A percentile compares a stretch with the other conserved stretches of the same genome.
phyloP scores from a whole-genome alignment of 345 rosid species.

The Citrus reticulata region DNA sequence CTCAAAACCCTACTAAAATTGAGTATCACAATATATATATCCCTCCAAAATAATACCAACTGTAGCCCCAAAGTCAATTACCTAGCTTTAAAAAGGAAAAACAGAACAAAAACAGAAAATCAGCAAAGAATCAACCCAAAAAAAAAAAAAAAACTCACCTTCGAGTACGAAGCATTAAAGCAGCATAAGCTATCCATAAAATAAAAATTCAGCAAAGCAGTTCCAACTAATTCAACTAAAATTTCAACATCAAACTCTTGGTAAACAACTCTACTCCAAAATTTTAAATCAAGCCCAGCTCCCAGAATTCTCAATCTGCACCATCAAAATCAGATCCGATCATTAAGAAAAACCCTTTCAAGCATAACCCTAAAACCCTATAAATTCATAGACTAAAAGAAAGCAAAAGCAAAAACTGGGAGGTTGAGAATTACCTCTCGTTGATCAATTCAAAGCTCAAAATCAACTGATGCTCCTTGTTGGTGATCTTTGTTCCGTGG shows the following conservation, averaged over 20 bases:
- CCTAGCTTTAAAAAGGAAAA: too few species aligned
- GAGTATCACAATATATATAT: background rate
- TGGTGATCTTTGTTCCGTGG: background rate
- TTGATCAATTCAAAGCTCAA: constrained; percentile 13
- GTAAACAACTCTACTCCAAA: background rate
- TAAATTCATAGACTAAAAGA: background rate
- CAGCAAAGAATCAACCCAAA: background rate
- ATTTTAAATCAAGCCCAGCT: constrained; percentile 15
- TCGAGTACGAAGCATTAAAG: constrained; percentile 25
- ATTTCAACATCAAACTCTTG: constrained; percentile 13
- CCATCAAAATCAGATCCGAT: constrained; percentile 16
- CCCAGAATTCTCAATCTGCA: constrained; percentile 25
- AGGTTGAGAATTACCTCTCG: constrained; percentile 21
- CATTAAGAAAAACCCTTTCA: constrained; percentile 6
- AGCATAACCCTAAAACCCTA: constrained; percentile 12
- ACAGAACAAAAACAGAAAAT: background rate
- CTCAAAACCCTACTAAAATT: constrained; percentile 3
- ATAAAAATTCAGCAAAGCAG: constrained; percentile 12
- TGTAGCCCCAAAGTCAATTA: background rate
- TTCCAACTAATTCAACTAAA: constrained; percentile 19
- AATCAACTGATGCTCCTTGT: background rate
- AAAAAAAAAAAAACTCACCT: constrained; percentile 21
- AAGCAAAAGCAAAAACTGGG: constrained; percentile 13
- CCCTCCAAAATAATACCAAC: background rate
- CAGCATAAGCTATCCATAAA: constrained; percentile 44